These are phyloP conservation scores for Oldenlandia corymbosa DNA, from an alignment of 257 asterid genomes.

Conservation along the genomic window DNA sequence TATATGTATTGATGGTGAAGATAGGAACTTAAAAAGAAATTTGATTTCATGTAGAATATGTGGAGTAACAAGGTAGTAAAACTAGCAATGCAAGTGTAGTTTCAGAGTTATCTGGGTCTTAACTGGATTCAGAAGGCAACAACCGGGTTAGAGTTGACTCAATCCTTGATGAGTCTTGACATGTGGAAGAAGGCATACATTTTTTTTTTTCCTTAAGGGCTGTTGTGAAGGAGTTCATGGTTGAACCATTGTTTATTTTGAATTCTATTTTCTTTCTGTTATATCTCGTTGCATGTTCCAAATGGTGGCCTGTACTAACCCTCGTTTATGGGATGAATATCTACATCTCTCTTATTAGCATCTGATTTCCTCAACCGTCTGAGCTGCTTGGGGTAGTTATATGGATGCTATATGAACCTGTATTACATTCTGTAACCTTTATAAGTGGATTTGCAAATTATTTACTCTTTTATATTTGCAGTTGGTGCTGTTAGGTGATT, in stretches of 20 bases:
- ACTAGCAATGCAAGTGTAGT: background rate
- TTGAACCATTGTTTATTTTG: background rate
- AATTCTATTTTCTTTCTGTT: background rate
- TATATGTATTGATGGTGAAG: background rate
- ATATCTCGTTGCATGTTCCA: background rate
- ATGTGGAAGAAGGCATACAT: constrained; percentile 4
- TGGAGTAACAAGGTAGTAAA: background rate
- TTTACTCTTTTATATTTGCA: constrained; percentile 30
- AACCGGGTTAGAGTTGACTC: too few species aligned
- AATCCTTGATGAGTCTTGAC: background rate
- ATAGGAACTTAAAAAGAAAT: background rate
- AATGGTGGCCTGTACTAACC: background rate
- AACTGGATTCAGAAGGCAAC: background rate
- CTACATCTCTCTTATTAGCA: background rate
- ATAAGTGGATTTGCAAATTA: constrained; percentile 11
- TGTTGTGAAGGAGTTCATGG: background rate
- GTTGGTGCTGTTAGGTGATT: constrained; percentile 93
- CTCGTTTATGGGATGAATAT: background rate
- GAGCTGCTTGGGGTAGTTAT: background rate
- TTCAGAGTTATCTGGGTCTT: background rate
- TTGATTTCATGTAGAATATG: background rate
- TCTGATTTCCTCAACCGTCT: background rate
- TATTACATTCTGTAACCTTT: background rate
- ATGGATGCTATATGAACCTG: background rate
- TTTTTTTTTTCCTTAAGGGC: background rate